Evolutionary conservation across 805 yeast species (phyloP).

Genomic region (Candida palmyrensis): DNA sequence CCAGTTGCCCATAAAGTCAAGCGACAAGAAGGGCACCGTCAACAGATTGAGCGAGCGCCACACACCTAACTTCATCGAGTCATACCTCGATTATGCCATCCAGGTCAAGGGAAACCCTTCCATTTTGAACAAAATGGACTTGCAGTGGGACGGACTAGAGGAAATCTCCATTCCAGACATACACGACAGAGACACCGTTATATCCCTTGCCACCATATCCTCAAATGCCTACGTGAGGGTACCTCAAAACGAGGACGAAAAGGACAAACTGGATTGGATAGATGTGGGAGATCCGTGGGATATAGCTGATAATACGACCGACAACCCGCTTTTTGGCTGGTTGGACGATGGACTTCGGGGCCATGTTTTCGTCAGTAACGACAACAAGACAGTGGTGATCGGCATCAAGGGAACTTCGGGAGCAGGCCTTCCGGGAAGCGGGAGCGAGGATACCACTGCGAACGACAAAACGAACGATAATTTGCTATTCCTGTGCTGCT

Average conservation of each 20-base stretch:
- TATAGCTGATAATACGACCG: conserved; percentile 47
- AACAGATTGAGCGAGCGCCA: conserved; percentile 32
- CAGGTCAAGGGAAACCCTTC: conserved; percentile 34
- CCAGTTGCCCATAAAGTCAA: conserved; percentile 21
- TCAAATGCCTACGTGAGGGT: conserved; percentile 84
- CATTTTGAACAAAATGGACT: conserved; percentile 29
- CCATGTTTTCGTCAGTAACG: conserved; percentile 69
- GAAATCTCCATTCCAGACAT: conserved; percentile 65
- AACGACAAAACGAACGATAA: conserved; percentile 87
- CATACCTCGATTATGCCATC: conserved; percentile 56
- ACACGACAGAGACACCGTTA: conserved; percentile 65
- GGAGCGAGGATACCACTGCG: conserved; percentile 61
- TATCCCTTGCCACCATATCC: conserved; percentile 76
- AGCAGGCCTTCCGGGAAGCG: conserved; percentile 50
- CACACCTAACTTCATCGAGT: conserved; percentile 59
- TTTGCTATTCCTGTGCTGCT: conserved; percentile 87
- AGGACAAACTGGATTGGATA: conserved; percentile 72
- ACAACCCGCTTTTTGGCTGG: conserved; percentile 81
- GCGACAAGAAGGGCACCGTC: conserved; percentile 13
- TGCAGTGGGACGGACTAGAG: conserved; percentile 62
- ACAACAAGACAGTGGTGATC: conserved; percentile 60
- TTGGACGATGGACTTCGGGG: conserved; percentile 80
- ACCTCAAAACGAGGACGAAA: conserved; percentile 51
- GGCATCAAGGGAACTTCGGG: conserved; percentile 92
- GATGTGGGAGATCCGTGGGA: conserved; percentile 54